These are phyloP conservation scores for Kodamaea nitidulidarum DNA, from an alignment of 805 yeast species.

Conservation along the genomic window DNA sequence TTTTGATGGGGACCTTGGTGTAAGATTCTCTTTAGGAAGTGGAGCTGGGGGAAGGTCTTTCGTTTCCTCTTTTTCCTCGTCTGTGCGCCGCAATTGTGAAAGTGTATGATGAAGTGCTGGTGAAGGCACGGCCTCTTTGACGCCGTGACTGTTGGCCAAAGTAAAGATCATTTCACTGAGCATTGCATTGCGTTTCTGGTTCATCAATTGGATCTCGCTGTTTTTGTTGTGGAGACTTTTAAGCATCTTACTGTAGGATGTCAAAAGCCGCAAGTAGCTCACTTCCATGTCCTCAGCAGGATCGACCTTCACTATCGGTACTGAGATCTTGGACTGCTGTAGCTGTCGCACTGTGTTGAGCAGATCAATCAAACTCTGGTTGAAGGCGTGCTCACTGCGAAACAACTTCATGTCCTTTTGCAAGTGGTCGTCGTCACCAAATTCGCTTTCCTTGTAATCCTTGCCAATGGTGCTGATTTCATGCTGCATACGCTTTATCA, in stretches of 20 bases:
- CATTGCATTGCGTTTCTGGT: conserved; percentile 11
- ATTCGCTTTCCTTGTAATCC: not conserved
- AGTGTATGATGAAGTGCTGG: conserved; percentile 3
- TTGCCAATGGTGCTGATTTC: conserved; percentile 6
- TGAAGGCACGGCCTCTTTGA: conserved; percentile 4
- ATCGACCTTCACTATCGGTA: conserved; percentile 7
- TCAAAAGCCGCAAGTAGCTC: conserved; percentile 15
- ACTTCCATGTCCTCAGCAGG: conserved; percentile 7
- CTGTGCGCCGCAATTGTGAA: conserved; percentile 2
- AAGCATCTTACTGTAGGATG: conserved; percentile 13
- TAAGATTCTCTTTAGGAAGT: not conserved
- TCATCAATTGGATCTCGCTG: conserved; percentile 13
- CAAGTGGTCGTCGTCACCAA: conserved; percentile 2
- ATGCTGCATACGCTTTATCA: conserved; percentile 4
- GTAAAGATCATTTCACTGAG: conserved; percentile 7
- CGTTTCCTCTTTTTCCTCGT: conserved; percentile 3
- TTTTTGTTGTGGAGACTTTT: conserved; percentile 13
- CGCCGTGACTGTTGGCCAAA: conserved; percentile 6
- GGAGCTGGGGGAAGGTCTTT: not conserved
- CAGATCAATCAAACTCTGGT: conserved; percentile 8
- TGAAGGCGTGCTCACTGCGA: conserved; percentile 6
- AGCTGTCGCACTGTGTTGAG: conserved; percentile 1
- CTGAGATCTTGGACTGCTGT: conserved; percentile 3
- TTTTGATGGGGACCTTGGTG: too few species aligned
- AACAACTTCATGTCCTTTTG: conserved; percentile 6